Conservation (phyloP, 2,329 filamentous ascomycete genomes). For the Zymoseptoria brevis region DNA sequence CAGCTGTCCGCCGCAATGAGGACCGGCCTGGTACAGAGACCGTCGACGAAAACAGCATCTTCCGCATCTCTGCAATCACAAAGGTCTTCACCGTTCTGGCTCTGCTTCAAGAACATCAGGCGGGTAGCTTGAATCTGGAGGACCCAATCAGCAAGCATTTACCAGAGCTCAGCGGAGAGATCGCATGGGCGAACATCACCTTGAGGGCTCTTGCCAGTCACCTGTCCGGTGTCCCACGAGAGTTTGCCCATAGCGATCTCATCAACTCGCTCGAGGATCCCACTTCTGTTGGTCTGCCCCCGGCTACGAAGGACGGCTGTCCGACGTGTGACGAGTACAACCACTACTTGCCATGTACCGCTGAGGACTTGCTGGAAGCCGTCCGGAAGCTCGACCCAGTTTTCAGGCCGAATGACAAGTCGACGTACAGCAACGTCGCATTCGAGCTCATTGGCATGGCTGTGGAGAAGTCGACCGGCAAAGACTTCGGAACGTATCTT, state of each 20-base stretch:
- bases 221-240: conserved; percentile 33
- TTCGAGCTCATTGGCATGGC: conserved; percentile 35
- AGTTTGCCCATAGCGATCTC: conserved; percentile 23
- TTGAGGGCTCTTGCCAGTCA: conserved; percentile 35
- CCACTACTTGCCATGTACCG: conserved; percentile 22
- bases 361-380: conserved; percentile 25
- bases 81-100: conserved; percentile 45
- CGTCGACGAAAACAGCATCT: conserved; percentile 32
- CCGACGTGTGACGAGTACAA: conserved; percentile 26
- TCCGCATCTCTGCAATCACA: conserved; percentile 31
- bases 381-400: conserved; percentile 23
- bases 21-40: conserved; percentile 27
- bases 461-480: conserved; percentile 30
- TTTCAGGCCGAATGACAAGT: conserved; percentile 35
- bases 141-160: conserved; percentile 37
- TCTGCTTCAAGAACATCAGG: conserved; percentile 46
- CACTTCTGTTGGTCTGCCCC: conserved; percentile 24
- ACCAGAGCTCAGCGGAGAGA: conserved; percentile 37
- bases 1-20: conserved; percentile 27
- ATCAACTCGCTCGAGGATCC: conserved; percentile 1
- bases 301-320: conserved; percentile 25
- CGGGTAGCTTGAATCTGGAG: conserved; percentile 39
- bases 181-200: conserved; percentile 35
- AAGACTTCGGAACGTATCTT: conserved; percentile 31
- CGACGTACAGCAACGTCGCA: conserved; percentile 36